A percentile compares a stretch with the other conserved stretches of the same genome.
Conservation (phyloP, 2,329 filamentous ascomycete genomes). For the Monilinia fructicola region DNA sequence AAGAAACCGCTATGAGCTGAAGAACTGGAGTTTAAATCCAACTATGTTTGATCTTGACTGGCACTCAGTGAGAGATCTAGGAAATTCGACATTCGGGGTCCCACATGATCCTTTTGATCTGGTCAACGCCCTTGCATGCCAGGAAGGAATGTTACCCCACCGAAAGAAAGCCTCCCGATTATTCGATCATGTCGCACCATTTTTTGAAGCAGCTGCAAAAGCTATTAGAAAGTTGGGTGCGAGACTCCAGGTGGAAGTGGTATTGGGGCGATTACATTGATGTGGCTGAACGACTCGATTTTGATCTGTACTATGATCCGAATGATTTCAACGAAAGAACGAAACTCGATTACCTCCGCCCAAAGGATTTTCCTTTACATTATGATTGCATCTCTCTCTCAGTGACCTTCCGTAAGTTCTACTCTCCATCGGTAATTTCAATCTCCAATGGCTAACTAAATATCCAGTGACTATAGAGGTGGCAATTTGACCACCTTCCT, state of each 20-base stretch:
- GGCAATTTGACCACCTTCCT: conserved; percentile 6
- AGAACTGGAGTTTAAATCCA: neutral
- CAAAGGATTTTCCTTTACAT: neutral
- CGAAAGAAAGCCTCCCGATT: neutral
- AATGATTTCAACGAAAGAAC: too few species aligned
- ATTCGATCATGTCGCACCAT: conserved; percentile 26
- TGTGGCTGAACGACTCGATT: conserved; percentile 27
- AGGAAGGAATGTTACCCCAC: too few species aligned
- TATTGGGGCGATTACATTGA: conserved; percentile 29
- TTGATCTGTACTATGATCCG: conserved; percentile 19
- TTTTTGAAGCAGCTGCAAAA: conserved; percentile 25
- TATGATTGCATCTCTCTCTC: neutral
- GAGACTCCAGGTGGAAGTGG: conserved; percentile 25
- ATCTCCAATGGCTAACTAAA: neutral
- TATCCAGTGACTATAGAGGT: neutral
- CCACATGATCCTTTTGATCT: conserved; percentile 4
- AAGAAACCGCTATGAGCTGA: neutral
- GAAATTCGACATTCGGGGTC: too few species aligned
- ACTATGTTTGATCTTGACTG: neutral
- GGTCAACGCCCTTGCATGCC: neutral
- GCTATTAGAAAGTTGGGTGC: conserved; percentile 22
- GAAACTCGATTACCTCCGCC: neutral
- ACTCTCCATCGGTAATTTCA: neutral
- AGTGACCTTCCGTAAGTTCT: neutral
- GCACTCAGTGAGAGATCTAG: neutral